Percentiles rank a stretch among this genome's conserved stretches.
Conservation (phyloP, 495 filamentous ascomycete genomes). For the Achaetomiella virescens region DNA sequence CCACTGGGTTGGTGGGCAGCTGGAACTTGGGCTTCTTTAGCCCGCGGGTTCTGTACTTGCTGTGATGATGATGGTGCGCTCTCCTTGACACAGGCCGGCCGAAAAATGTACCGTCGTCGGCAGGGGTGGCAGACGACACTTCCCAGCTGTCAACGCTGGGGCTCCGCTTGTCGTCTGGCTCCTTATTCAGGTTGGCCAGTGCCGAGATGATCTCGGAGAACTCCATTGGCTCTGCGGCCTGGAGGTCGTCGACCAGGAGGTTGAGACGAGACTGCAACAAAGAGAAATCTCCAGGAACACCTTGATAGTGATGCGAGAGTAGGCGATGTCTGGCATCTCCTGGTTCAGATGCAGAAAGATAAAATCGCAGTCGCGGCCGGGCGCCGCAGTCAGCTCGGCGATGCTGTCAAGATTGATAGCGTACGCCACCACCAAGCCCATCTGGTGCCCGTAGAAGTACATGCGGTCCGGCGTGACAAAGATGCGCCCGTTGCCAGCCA, state of each 20-base stretch:
- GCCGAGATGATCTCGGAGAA: slow-evolving; percentile 42
- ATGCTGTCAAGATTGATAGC: slow-evolving; percentile 66
- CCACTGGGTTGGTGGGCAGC: slow-evolving; percentile 72
- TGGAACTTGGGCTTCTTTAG: slow-evolving; percentile 67
- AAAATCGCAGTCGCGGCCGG: slow-evolving; percentile 87
- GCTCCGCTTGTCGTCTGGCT: slow-evolving; percentile 50
- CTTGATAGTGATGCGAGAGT: slow-evolving; percentile 75
- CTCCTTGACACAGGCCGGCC: slow-evolving; percentile 39
- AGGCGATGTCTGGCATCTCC: slow-evolving; percentile 52
- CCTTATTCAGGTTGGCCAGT: slow-evolving; percentile 55
- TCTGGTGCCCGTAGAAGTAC: slow-evolving; percentile 93
- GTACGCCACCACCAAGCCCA: slow-evolving; percentile 84
- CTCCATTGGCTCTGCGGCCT: slow-evolving; percentile 56
- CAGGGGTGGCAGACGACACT: slow-evolving; percentile 57
- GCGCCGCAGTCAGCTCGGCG: slow-evolving; percentile 80
- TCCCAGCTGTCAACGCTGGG: slow-evolving; percentile 91
- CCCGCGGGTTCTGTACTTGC: slow-evolving; percentile 48
- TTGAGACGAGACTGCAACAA: slow-evolving; percentile 79
- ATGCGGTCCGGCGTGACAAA: slow-evolving; percentile 81
- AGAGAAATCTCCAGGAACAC: slow-evolving; percentile 83
- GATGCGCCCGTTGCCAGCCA: slow-evolving; percentile 62
- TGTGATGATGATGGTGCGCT: slow-evolving; percentile 46
- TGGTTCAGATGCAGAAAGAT: slow-evolving; percentile 78
- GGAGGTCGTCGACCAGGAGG: slow-evolving; percentile 70
- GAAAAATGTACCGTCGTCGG: slow-evolving; percentile 47